A percentile compares a stretch with the other conserved stretches of the same genome.
These are phyloP conservation scores for Aegilops tauschii DNA, from an alignment of 176 grass and related monocot species.

Conservation along the genomic window DNA sequence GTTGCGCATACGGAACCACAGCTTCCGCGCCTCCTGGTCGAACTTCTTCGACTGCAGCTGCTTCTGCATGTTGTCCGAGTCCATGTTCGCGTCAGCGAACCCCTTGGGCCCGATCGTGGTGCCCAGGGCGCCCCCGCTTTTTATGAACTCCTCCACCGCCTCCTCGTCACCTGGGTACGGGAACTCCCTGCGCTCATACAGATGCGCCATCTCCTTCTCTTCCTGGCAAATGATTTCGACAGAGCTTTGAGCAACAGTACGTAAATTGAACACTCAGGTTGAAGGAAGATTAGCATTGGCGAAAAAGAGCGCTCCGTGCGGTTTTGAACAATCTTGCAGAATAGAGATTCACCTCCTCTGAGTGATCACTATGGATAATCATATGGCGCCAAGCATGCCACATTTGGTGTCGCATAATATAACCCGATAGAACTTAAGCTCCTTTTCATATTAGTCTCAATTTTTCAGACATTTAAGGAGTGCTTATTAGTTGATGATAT, in stretches of 20 bases:
- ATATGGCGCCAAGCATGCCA: neutral
- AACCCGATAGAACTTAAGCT: neutral
- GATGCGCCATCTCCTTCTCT: constrained; percentile 84
- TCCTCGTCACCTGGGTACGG: constrained; percentile 78
- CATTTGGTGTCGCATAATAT: too few species aligned
- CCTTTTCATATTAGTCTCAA: neutral
- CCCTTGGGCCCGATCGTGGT: constrained; percentile 82
- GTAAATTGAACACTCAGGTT: neutral
- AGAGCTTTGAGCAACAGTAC: too few species aligned
- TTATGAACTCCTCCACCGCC: constrained; percentile 85
- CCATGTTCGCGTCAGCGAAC: constrained; percentile 62
- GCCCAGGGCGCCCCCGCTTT: constrained; percentile 63
- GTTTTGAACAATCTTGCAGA: neutral
- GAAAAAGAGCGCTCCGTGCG: neutral
- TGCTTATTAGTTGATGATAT: neutral
- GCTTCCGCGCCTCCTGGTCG: constrained; percentile 73
- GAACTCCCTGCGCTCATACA: constrained; percentile 71
- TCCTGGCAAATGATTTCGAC: constrained; percentile 41
- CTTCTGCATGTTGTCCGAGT: constrained; percentile 79
- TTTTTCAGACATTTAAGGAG: neutral
- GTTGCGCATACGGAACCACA: constrained; percentile 84
- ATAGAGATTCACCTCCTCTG: neutral
- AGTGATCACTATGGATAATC: neutral
- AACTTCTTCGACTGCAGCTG: constrained; percentile 79
- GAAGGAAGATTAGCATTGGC: neutral